A percentile compares a stretch with the other conserved stretches of the same genome.
Evolutionary conservation across 345 rosid genomes (phyloP).

Genomic region (thale cress (Arabidopsis thaliana)): TAIR10.1 NC_003076.8:25414001-25414500

Average conservation of each 20-base stretch:
- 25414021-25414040: slow-evolving; percentile 67
- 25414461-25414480: not conserved
- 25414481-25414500: slow-evolving; percentile 4
- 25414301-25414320: slow-evolving; percentile 84
- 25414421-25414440: not conserved
- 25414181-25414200: not conserved
- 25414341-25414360: not conserved
- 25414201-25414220: slow-evolving; percentile 86
- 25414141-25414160: not conserved
- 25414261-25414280: slow-evolving; percentile 73
- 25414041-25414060: slow-evolving; percentile 62
- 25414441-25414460: not conserved
- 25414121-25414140: not conserved
- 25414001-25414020: slow-evolving; percentile 55
- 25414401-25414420: not conserved
- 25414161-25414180: not conserved
- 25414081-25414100: not conserved
- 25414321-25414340: slow-evolving; percentile 59
- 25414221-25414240: slow-evolving; percentile 57
- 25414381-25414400: slow-evolving; percentile 3
- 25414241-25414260: slow-evolving; percentile 66
- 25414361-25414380: not conserved
- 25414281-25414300: slow-evolving; percentile 91
- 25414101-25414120: slow-evolving; percentile 4
- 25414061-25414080: slow-evolving; percentile 74